Conservation (phyloP, 108 stramenopile genomes). For the Licmophora abbreviata region DNA sequence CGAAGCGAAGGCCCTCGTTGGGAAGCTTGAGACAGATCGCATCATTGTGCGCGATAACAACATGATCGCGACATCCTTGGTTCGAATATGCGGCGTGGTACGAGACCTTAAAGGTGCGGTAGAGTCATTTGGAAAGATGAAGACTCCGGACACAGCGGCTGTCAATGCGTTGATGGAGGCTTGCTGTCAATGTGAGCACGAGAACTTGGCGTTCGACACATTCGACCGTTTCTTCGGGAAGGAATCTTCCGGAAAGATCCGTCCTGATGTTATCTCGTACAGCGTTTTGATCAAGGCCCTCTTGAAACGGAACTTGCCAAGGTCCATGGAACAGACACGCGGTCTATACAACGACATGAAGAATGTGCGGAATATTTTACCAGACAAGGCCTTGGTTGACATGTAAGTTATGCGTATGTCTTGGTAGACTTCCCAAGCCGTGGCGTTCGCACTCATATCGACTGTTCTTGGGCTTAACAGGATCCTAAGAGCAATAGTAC, state of each 20-base stretch:
- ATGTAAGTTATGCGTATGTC: constrained; percentile 30
- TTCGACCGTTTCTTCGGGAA: constrained; percentile 41
- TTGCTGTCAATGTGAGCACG: constrained; percentile 38
- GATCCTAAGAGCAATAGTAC: constrained; percentile 47
- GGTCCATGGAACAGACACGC: constrained; percentile 29
- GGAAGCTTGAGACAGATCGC: constrained; percentile 28
- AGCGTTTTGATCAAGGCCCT: constrained; percentile 56
- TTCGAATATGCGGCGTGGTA: constrained; percentile 46
- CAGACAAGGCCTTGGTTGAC: constrained; percentile 65
- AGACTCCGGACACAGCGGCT: constrained; percentile 55
- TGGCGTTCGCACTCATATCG: not conserved
- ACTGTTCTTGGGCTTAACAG: constrained; percentile 8
- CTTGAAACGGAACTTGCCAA: constrained; percentile 35
- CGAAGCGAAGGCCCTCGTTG: constrained; percentile 52
- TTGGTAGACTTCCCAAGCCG: not conserved
- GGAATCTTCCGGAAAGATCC: constrained; percentile 8
- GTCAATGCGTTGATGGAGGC: constrained; percentile 71
- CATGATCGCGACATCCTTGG: constrained; percentile 53
- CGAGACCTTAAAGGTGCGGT: constrained; percentile 45
- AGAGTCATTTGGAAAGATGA: constrained; percentile 32
- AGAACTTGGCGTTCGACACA: constrained; percentile 42
- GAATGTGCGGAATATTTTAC: constrained; percentile 34
- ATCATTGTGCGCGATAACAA: constrained; percentile 29
- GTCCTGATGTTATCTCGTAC: constrained; percentile 69
- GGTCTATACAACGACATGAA: constrained; percentile 66